phyloP scores from a whole-genome alignment of 1,284 basidiomycete species.

The Ceratobasidium sp. region DNA sequence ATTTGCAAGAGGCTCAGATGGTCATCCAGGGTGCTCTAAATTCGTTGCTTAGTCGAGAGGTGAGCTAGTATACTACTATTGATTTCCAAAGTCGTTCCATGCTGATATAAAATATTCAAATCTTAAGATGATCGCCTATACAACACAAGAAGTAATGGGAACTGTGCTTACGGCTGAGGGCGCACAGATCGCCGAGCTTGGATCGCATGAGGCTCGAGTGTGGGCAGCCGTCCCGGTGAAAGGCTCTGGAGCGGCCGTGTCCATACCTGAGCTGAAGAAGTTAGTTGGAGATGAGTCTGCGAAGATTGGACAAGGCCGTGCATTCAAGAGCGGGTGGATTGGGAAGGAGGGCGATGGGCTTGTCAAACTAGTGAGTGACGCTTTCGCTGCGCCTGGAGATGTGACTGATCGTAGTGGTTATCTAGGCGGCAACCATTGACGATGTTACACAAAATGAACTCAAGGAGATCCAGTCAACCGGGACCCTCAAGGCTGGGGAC shows the following conservation, averaged over 20 bases:
- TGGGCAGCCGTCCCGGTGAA: conserved; percentile 85
- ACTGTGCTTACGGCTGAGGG: conserved; percentile 87
- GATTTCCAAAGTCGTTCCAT: conserved; percentile 39
- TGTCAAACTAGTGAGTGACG: conserved; percentile 79
- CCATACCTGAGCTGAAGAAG: conserved; percentile 76
- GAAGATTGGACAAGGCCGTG: conserved; percentile 92
- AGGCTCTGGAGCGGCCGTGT: conserved; percentile 76
- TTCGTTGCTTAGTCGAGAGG: conserved; percentile 88
- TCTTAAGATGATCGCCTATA: conserved; percentile 85
- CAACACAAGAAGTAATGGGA: conserved; percentile 80
- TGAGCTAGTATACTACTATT: conserved; percentile 60
- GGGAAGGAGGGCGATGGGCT: conserved; percentile 91
- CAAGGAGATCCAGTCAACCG: conserved; percentile 79
- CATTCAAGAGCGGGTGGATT: conserved; percentile 99
- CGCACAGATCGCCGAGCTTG: conserved; percentile 78
- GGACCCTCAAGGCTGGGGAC: conserved; percentile 78
- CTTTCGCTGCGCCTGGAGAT: conserved; percentile 48
- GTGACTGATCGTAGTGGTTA: neutral
- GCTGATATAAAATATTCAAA: too few species aligned
- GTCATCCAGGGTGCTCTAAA: conserved; percentile 89
- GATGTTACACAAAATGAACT: conserved; percentile 85
- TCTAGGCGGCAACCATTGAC: conserved; percentile 71
- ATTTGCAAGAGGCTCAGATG: conserved; percentile 81
- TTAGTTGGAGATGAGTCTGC: conserved; percentile 85
- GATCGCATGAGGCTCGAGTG: conserved; percentile 95